A percentile compares a stretch with the other conserved stretches of the same genome.
These are phyloP conservation scores for Calonectria honghensis DNA, from an alignment of 2,329 filamentous ascomycete genomes.

Conservation along the genomic window DNA sequence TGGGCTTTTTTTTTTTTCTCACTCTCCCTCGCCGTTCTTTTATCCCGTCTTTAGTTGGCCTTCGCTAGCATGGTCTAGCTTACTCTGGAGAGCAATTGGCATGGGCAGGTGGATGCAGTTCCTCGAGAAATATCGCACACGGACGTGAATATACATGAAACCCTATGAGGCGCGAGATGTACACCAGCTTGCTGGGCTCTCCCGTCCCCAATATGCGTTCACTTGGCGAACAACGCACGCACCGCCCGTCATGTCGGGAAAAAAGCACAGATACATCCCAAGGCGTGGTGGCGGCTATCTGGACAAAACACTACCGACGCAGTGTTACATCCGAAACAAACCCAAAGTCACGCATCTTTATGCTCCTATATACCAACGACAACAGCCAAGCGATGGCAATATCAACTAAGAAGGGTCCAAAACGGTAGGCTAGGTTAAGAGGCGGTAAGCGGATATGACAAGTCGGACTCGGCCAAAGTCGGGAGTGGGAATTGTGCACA, in stretches of 20 bases:
- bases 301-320: slow-evolving; percentile 15
- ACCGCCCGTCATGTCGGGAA: background rate
- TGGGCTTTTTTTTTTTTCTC: background rate
- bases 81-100: background rate
- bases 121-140: slow-evolving; percentile 35
- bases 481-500: slow-evolving; percentile 43
- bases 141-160: slow-evolving; percentile 16
- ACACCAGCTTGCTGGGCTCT: slow-evolving; percentile 16
- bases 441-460: slow-evolving; percentile 44
- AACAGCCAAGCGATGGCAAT: slow-evolving; percentile 11
- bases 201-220: slow-evolving; percentile 7
- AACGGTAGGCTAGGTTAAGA: slow-evolving; percentile 19
- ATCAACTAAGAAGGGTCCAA: slow-evolving; percentile 1
- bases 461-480: slow-evolving; percentile 52
- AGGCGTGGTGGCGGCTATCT: slow-evolving; percentile 15
- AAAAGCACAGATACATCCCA: slow-evolving; percentile 17
- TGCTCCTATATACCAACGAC: slow-evolving; percentile 6
- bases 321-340: slow-evolving; percentile 28
- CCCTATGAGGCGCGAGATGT: slow-evolving; percentile 16
- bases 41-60: background rate
- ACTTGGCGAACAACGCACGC: slow-evolving; percentile 25
- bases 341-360: slow-evolving; percentile 28
- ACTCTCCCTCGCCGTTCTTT: background rate
- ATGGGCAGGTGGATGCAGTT: slow-evolving; percentile 35
- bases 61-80: background rate